Evolutionary conservation across 2,329 filamentous ascomycete species (phyloP), one percentile per base, ranked within the genome.

Genomic region (Claviceps quebecensis): DNA sequence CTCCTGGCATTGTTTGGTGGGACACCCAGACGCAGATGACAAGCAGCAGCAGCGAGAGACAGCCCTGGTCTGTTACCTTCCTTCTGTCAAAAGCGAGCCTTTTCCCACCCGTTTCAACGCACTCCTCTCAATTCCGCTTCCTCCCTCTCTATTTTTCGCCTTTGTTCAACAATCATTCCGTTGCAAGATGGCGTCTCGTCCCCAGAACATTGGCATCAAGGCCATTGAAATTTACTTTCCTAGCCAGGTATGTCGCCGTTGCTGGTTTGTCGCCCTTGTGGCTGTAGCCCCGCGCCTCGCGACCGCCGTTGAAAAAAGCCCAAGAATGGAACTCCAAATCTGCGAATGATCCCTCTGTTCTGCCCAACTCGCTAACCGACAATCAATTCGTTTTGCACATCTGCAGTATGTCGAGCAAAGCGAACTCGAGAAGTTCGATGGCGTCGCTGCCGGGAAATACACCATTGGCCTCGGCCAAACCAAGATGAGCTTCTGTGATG

Each of bases 401-500:
- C 23, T 61, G 47, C 59, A 91, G 86, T 93, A 87, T 71, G 86
- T 93, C 62, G 84, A 90, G 65, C 87, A 93, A 72, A 69, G 74
- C 53, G 86, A 90, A 68, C 79, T 93, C 56, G 86, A 91, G 70
- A 86, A 87, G 71, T 87, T 88, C 71, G 87, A 93, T 79, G 86
- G 86, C 67, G 86, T 87, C 63, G 78, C 78, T 67, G 68, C 81
- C 52, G 87, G 87, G 59, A 93, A 93, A 73, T 93, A 93, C 77
- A 93, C 87, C 64, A 91, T 93, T 72, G 87, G 87, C 68, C 83
- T 93, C 52, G 87, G 87, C 63, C 87, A 93, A 78, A 91, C 85
- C 66, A 88, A 86, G 74, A 93, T 93, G 87, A 84, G 82, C 75
- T 93, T 93, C 73, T 91, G 87, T 68, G 87, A 93, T 70, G 87